Percentiles rank a stretch among this genome's conserved stretches.
These are phyloP conservation scores for Sparassis latifolia DNA, from an alignment of 1,284 basidiomycete genomes.

Conservation along the genomic window DNA sequence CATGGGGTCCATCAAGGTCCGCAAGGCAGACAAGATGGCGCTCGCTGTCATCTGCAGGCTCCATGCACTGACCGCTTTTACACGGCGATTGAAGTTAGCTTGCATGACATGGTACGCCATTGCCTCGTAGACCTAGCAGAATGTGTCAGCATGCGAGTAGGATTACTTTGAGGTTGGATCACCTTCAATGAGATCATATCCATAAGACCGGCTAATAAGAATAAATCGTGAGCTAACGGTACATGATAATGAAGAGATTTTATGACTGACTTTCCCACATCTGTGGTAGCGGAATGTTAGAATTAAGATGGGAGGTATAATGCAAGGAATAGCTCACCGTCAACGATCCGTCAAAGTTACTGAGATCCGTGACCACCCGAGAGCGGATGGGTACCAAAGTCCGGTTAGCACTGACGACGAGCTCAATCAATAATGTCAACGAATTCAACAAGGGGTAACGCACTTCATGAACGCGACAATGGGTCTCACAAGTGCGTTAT, in stretches of 20 bases:
- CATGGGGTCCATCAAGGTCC: conserved; percentile 51
- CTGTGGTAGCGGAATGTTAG: conserved; percentile 28
- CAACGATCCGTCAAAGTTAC: conserved; percentile 86
- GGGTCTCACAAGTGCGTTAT: conserved; percentile 91
- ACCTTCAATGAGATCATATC: conserved; percentile 78
- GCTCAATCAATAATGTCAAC: conserved; percentile 3
- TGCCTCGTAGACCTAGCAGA: conserved; percentile 74
- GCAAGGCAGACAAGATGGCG: conserved; percentile 53
- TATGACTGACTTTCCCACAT: conserved; percentile 75
- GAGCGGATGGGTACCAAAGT: conserved; percentile 91
- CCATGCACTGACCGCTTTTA: conserved; percentile 84
- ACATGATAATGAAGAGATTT: background rate
- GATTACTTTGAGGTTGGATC: conserved; percentile 43
- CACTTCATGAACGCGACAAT: conserved; percentile 99
- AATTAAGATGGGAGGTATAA: conserved; percentile 14
- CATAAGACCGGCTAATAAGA: conserved; percentile 65
- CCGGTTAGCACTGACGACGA: conserved; percentile 64
- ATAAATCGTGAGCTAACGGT: conserved; percentile 11
- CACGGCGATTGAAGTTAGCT: conserved; percentile 78
- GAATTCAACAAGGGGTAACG: conserved; percentile 21
- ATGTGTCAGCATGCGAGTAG: background rate
- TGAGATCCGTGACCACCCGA: conserved; percentile 72
- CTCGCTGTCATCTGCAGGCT: conserved; percentile 70
- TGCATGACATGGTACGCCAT: conserved; percentile 89
- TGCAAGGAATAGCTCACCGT: conserved; percentile 51